These are phyloP conservation scores for Maudiozyma saulgeensis DNA, from an alignment of 805 yeast species.

Conservation along the genomic window DNA sequence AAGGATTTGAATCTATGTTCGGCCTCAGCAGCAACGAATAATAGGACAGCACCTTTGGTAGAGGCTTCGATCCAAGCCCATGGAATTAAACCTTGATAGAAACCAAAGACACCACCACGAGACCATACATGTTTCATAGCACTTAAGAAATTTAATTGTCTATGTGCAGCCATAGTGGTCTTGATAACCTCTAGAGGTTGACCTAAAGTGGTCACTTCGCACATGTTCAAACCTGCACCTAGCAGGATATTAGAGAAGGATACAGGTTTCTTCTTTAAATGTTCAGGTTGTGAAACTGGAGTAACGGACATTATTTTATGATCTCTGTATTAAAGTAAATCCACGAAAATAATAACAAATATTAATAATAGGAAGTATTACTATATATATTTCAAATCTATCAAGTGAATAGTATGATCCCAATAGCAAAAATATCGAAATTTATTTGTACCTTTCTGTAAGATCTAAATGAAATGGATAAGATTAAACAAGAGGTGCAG, in stretches of 20 bases:
- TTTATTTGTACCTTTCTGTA: too few species aligned
- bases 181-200: conserved; percentile 94
- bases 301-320: conserved; percentile 1
- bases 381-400: too few species aligned
- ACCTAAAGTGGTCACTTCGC: conserved; percentile 89
- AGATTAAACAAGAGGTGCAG: too few species aligned
- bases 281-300: conserved; percentile 1
- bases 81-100: conserved; percentile 95
- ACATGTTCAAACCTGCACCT: conserved; percentile 88
- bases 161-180: conserved; percentile 97
- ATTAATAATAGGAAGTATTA: too few species aligned
- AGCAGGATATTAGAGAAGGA: conserved; percentile 81
- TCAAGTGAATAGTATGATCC: too few species aligned
- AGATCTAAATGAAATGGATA: too few species aligned
- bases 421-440: too few species aligned
- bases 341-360: too few species aligned
- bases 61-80: conserved; percentile 99
- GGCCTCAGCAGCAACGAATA: conserved; percentile 87
- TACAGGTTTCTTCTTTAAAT: conserved; percentile 64
- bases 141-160: conserved; percentile 55
- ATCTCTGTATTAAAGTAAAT: too few species aligned
- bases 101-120: conserved; percentile 86
- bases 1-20: conserved; percentile 63
- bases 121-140: conserved; percentile 77
- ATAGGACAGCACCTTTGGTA: conserved; percentile 94